Evolutionary conservation across 768 basidiomycete species (phyloP), one percentile per base, ranked within the genome.

Genomic region (Agrocybe praecox): DNA sequence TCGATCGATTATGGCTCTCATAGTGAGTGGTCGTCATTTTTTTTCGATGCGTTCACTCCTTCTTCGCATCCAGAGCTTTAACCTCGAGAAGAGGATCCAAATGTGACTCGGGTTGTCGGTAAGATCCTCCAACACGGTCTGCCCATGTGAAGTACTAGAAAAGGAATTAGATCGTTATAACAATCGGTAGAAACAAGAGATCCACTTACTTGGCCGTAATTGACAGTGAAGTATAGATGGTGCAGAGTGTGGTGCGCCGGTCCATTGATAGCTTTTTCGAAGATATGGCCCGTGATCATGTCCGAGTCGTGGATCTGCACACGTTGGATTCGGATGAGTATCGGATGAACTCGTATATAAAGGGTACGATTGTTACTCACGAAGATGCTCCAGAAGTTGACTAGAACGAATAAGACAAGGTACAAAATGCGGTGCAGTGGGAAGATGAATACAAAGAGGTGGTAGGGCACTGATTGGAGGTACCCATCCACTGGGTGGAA

Each of bases 401-500:
- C 92, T 52, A 90, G 80, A 40, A 94, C 87, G 70, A 98, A 98
- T 53, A 98, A 82, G 14, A 72, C 85, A 52, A 99, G 83, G 73
- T 94, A 97, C 47, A 94, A 65, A 58, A 79, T 75, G 57, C 93
- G 92, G 65, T 98, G 94, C 10, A 98, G 71, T 1, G 97, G 97
- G 77, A 98, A 93, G 43, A 96, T 17, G 76, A 88, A 92, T 62
- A 92, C 80, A 76, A 95, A 95, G 59, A 96, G 65, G 72, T 99
- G 97, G 69, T 98, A 98, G 2, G 97, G 97, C 4, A 98, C 72
- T 10, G 94, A 96, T 75, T 99, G 97, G 23, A 88, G 69, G 69
- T 92, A 98, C 2, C 97, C 97, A 71, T 99, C 97, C 19, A 98
- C 74, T 0, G 93, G 93, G 72, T 99, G 94, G 86, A 99, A 99